These are phyloP conservation scores for Claviceps sp. DNA, from an alignment of 2,329 filamentous ascomycete genomes.

Conservation along the genomic window DNA sequence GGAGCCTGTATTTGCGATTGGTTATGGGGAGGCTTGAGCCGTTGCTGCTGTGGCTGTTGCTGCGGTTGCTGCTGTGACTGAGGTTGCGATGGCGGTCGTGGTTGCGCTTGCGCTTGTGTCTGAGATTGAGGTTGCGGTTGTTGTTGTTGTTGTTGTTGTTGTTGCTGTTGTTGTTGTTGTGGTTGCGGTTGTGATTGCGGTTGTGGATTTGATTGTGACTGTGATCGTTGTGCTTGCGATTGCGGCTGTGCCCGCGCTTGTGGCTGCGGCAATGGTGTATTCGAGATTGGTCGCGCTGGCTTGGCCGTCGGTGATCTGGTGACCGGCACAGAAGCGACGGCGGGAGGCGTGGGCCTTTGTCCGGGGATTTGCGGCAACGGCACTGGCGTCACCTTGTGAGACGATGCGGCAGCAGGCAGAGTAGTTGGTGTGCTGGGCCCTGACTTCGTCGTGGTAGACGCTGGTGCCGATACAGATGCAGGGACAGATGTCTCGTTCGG, in stretches of 20 bases:
- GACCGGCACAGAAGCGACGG: background rate
- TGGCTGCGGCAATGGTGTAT: constrained; percentile 3
- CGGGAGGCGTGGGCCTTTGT: constrained; percentile 20
- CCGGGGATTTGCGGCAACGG: constrained; percentile 23
- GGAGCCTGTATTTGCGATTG: background rate
- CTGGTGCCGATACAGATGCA: constrained; percentile 1
- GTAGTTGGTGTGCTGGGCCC: constrained; percentile 3
- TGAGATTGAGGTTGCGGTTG: constrained; percentile 12
- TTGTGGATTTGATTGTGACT: constrained; percentile 8
- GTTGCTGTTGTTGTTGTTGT: background rate
- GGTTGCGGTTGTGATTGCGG: constrained; percentile 2
- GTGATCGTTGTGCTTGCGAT: constrained; percentile 4
- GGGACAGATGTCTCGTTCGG: constrained; percentile 8
- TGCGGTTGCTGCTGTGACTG: constrained; percentile 3
- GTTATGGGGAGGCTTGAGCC: background rate
- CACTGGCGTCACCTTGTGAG: constrained; percentile 22
- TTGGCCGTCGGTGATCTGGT: constrained; percentile 1
- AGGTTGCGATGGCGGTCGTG: constrained; percentile 6
- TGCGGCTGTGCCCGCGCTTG: constrained; percentile 5
- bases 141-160: constrained; percentile 3
- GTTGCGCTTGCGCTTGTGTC: constrained; percentile 6
- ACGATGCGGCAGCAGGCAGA: background rate
- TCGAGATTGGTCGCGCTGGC: constrained; percentile 7
- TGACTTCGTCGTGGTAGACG: constrained; percentile 2
- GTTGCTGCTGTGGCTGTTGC: constrained; percentile 8